phyloP scores from a whole-genome alignment of 108 stramenopile species.

The Tribonema minus region DNA sequence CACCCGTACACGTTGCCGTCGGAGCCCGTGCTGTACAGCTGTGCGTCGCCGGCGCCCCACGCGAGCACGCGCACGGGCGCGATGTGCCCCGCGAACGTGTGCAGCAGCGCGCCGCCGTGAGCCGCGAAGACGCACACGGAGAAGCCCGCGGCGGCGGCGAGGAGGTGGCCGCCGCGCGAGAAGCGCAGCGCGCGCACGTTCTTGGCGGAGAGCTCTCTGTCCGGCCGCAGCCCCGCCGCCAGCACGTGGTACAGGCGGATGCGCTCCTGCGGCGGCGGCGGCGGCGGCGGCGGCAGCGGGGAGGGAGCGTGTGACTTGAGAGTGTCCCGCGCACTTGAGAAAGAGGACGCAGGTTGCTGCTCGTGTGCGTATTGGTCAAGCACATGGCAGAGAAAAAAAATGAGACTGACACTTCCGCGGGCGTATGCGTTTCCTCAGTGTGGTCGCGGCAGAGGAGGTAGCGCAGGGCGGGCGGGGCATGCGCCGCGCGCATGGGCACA shows the following conservation, averaged over 20 bases:
- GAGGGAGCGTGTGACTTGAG: no score
- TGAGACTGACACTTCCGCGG: no score
- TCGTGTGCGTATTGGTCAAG: no score
- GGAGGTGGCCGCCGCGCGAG: slow-evolving; percentile 40
- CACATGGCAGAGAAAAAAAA: no score
- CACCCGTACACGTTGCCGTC: slow-evolving; percentile 54
- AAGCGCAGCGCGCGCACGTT: slow-evolving; percentile 39
- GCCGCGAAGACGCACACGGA: slow-evolving; percentile 33
- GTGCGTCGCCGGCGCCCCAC: slow-evolving; percentile 46
- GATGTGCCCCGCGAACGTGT: slow-evolving; percentile 41
- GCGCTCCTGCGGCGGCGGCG: no score
- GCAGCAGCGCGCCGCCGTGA: slow-evolving; percentile 35
- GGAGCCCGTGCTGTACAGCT: slow-evolving; percentile 43
- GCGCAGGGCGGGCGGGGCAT: no score
- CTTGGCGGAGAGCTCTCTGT: slow-evolving; percentile 37
- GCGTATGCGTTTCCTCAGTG: no score
- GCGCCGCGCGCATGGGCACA: no score
- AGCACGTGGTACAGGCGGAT: slow-evolving; percentile 49
- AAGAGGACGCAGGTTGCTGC: no score
- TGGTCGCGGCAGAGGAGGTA: no score
- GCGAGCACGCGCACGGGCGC: slow-evolving; percentile 23
- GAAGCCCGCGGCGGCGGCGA: slow-evolving; percentile 42
- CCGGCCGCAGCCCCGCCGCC: slow-evolving; percentile 32
- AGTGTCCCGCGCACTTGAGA: no score
- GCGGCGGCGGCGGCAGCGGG: no score